phyloP scores from a whole-genome alignment of 768 basidiomycete genomes.

The Suillus placidus region DNA sequence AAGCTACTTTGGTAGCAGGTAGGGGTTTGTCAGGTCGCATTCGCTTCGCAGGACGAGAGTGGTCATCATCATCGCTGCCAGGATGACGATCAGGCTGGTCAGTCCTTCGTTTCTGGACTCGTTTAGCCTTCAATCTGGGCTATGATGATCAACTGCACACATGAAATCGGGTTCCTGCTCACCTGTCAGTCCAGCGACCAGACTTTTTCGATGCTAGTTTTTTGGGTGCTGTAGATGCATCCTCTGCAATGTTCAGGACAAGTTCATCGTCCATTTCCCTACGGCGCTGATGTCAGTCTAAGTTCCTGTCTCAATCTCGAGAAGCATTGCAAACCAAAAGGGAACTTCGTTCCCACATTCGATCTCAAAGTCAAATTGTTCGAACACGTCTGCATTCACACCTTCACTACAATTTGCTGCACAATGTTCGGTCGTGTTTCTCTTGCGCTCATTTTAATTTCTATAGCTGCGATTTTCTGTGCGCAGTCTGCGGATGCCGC shows the following conservation, averaged over 20 bases:
- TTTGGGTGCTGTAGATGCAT: conserved; percentile 33
- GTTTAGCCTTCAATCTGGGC: conserved; percentile 73
- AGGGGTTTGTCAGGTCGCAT: conserved; percentile 35
- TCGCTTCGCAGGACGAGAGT: conserved; percentile 50
- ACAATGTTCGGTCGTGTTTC: conserved; percentile 63
- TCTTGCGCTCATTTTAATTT: conserved; percentile 61
- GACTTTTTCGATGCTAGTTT: conserved; percentile 49
- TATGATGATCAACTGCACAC: neutral
- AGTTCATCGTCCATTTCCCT: conserved; percentile 69
- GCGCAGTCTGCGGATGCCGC: conserved; percentile 74
- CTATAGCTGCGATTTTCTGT: conserved; percentile 71
- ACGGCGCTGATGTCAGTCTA: neutral
- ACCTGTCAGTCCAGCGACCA: conserved; percentile 82
- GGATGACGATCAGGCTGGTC: conserved; percentile 16
- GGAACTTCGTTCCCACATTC: conserved; percentile 28
- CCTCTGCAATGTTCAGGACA: conserved; percentile 68
- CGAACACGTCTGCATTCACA: conserved; percentile 31
- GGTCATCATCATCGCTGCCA: conserved; percentile 26
- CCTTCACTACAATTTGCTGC: conserved; percentile 12
- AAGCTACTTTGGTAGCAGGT: conserved; percentile 15
- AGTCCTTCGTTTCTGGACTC: conserved; percentile 59
- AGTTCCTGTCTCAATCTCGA: neutral
- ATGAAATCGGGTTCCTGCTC: conserved; percentile 23
- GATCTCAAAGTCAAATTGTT: conserved; percentile 5
- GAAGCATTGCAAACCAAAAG: conserved; percentile 13